Evolutionary conservation across 768 basidiomycete genomes (phyloP), one percentile per base, ranked within the genome.

Genomic region (Tricholoma flavovirens): DNA sequence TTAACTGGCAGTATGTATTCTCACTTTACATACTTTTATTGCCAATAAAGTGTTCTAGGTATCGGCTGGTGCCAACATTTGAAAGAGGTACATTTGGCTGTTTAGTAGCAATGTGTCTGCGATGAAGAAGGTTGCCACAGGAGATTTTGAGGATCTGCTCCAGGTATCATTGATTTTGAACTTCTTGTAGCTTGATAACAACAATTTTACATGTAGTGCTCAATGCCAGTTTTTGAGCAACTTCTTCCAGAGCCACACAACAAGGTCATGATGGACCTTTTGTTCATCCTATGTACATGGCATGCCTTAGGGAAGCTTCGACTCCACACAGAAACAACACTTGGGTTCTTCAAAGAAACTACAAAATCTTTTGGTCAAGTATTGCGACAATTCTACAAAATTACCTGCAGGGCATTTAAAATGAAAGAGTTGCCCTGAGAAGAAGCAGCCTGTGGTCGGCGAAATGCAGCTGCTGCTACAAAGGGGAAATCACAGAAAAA

Each of bases 271-370:
- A 52, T 60, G 6, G 58, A 60, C 1, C 55, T 76, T 0, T 46
- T 74, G 0, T 74, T 70, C 56, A 54, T 50, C 1, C 56, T 68
- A 2, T 64, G 63, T 4, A 64, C 62, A 15, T 77, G 74, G 75
- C 73, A 75, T 62, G 67, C 57, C 0, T 55, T 67, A 5, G 71
- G 66, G 0, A 76, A 75, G 52, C 61, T 75, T 5, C 63, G 68
- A 1, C 51, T 70, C 12, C 73, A 72, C 48, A 69, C 69, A 0
- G 55, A 62, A 6, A 54, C n/a, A 11, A 54, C 67, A 30, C 29
- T 68, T 50, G 21, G 26, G 10, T 50, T 50, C 29, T 50, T 50
- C 33, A 33, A 50, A 29, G 15, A 29, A 5, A 50, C 49, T 30
- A 50, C 11, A 11, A 50, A 29, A 14, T 15, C 49, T 17, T 33